Base-by-base conservation (phyloP, 257 asterid species). In the Verbena officinalis region DNA sequence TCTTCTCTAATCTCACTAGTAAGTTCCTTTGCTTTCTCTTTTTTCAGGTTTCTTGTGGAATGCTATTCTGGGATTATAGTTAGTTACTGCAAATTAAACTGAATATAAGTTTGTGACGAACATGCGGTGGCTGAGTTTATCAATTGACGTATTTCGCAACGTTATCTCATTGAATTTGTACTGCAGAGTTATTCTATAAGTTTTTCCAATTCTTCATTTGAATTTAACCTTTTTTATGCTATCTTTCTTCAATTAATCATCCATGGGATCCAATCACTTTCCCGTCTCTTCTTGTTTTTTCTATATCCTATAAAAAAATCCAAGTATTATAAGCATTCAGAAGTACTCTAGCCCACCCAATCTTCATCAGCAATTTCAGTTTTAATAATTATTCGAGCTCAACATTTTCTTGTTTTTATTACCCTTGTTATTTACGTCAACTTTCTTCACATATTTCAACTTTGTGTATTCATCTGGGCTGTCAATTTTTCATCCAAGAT, bases 171-270 rank as follows among this genome's bases (percentile, higher is more conserved):
- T 80, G 84, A 85, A 85, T 73, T 69, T 85, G 50, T 85, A 69
- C 65, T 85, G 87, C 75, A 76, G 85, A 75, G 89, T 83, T 69
- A 83, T 83, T 70, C 85, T 82, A 65, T 84, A 82, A 82, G 72
- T 64, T 31, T 23, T 36, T 2, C 5, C 33, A 42, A 13, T 14
- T 65, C 64, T 13, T 24, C 38, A 64, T 27, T 46, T 42, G 56
- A 58, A n/a, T 4, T 12, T 8, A 22, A 62, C 23, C 0, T 36
- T 49, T 48, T 15, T 50, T 30, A 9, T 8, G 14, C 57, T 36
- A 6, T 11, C 23, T 1, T 23, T 40, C 70, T 49, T 75, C 36
- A 24, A 45, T 40, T 64, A 17, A 33, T 40, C 55, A 23, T 52
- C 80, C 78, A 75, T 84, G 86, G 86, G 81, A 46, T 66, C 87